Evolutionary conservation across 208 protist genomes (phyloP), one percentile per base, ranked within the genome.

Genomic region (Trypanosoma congolense): DNA sequence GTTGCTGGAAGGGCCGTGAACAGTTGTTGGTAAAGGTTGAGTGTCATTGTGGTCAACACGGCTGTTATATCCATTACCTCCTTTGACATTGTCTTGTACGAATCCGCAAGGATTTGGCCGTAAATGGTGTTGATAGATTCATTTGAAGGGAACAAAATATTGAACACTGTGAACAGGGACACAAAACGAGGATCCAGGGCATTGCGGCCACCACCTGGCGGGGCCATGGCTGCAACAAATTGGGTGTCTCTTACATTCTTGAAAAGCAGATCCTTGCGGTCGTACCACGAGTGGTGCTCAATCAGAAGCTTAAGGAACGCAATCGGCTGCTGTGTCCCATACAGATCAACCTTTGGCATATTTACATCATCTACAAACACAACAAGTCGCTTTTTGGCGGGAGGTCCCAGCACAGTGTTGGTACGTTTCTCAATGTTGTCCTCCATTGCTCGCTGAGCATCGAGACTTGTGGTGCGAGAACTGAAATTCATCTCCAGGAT

Each of bases 331-430:
- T 99, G 96, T 29, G 98, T 99, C 19, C 97, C 97, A 73, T 99
- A 99, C 1, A 84, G 83, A 76, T 99, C 98, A 47, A 99, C 93
- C 43, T 86, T 84, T 5, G 98, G 98, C 96, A 99, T 99, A 77
- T 99, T 99, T 51, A 99, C 73, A 76, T 99, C 98, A 72, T 99
- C 98, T 24, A 99, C 80, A 79, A 98, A 99, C 5, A 98, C 82
- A 16, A 98, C 73, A 43, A 99, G 80, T 1, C 87, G 84, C 77
- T 98, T 98, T 63, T 97, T 97, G 3, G 86, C 82, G 45, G 96
- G 94, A 46, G 98, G 97, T 35, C 95, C 96, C 31, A 96, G 90
- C 0, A 94, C 92, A 43, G 95, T 96, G 56, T 95, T 96, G 26
- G 94, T 96, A 30, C 93, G 83, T 80, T 98, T 97, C 61, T 99